phyloP scores from a whole-genome alignment of 176 grass and related monocot genomes.

The Hordeum marinum region DNA sequence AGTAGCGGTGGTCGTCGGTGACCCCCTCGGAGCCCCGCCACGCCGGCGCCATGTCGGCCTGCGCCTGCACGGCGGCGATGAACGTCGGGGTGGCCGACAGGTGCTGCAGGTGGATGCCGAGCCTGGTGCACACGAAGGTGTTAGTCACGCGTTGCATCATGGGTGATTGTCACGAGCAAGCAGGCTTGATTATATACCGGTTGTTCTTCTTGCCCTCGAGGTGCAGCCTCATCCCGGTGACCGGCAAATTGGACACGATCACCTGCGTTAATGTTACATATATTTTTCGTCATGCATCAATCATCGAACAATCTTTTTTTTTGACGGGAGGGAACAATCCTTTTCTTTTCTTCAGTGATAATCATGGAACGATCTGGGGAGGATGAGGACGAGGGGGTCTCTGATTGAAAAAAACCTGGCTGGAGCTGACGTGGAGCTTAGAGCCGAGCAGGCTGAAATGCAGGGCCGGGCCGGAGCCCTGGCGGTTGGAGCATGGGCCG shows the following conservation, averaged over 20 bases:
- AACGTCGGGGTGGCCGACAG: constrained; percentile 52
- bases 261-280: constrained; percentile 39
- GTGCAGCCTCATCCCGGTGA: constrained; percentile 78
- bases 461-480: constrained; percentile 37
- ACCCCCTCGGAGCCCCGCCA: constrained; percentile 56
- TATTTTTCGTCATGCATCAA: neutral
- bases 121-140: constrained; percentile 15
- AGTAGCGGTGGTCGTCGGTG: constrained; percentile 50
- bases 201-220: constrained; percentile 77
- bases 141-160: neutral
- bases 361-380: too few species aligned
- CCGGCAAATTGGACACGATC: constrained; percentile 35
- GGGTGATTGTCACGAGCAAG: neutral
- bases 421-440: constrained; percentile 78
- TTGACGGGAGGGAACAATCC: too few species aligned
- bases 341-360: too few species aligned
- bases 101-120: constrained; percentile 80
- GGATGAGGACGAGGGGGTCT: too few species aligned
- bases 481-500: constrained; percentile 61
- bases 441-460: constrained; percentile 69
- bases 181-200: neutral
- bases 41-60: constrained; percentile 4
- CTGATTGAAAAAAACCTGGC: constrained; percentile 43
- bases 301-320: too few species aligned
- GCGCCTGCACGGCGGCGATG: constrained; percentile 16